Evolutionary conservation across 108 stramenopile species (phyloP).

Genomic region (Phaeodactylum tricornutum): DNA sequence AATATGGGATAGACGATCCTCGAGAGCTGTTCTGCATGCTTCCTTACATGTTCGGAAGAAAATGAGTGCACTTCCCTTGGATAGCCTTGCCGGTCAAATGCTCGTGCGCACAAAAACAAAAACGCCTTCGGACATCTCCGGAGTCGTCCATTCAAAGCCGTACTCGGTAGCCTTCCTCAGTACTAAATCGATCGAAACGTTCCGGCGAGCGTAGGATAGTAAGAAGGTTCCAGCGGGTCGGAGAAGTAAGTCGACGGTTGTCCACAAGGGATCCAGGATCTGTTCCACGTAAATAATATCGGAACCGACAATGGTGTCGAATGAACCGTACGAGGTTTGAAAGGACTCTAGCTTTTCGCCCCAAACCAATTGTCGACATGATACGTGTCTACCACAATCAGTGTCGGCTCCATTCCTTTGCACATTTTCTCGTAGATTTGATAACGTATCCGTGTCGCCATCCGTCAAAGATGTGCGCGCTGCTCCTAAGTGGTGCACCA

Average conservation of each 20-base stretch:
- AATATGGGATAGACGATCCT: no score
- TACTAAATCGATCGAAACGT: conserved; percentile 15
- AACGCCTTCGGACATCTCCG: not conserved
- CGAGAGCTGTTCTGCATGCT: no score
- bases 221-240: conserved; percentile 3
- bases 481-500: conserved; percentile 28
- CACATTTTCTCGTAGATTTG: conserved; percentile 35
- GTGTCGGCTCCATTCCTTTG: not conserved
- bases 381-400: not conserved
- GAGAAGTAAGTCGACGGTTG: conserved; percentile 39
- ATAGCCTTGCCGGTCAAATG: not conserved
- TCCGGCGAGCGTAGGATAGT: conserved; percentile 12
- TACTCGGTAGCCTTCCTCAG: conserved; percentile 4
- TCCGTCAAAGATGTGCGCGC: conserved; percentile 33
- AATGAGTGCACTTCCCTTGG: no score
- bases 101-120: not conserved
- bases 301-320: conserved; percentile 44
- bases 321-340: not conserved
- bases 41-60: no score
- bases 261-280: conserved; percentile 46
- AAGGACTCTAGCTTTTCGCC: conserved; percentile 9
- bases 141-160: conserved; percentile 5
- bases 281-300: conserved; percentile 48
- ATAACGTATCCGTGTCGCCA: conserved; percentile 50
- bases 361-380: conserved; percentile 36